phyloP scores from a whole-genome alignment of 257 asterid species.

The Gentiana straminea region DNA sequence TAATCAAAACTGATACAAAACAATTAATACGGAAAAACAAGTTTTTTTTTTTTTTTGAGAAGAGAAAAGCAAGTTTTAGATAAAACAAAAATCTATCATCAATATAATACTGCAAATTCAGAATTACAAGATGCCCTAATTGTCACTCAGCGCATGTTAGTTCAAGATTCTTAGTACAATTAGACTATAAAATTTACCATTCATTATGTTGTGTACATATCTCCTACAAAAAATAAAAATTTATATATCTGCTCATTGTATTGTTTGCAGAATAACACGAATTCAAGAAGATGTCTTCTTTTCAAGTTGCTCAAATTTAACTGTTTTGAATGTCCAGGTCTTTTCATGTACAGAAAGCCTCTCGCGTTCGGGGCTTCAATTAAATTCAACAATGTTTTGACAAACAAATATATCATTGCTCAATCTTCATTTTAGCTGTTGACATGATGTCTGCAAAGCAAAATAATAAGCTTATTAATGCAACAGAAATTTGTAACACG shows the following conservation, averaged over 20 bases:
- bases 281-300: not conserved
- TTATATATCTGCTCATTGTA: too few species aligned
- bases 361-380: slow-evolving; percentile 71
- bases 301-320: slow-evolving; percentile 5
- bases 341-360: slow-evolving; percentile 69
- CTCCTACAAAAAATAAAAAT: slow-evolving; percentile 13
- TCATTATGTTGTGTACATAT: slow-evolving; percentile 3
- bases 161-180: slow-evolving; percentile 14
- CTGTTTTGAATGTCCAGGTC: slow-evolving; percentile 9
- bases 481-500: not conserved
- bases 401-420: slow-evolving; percentile 28
- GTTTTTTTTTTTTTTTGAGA: too few species aligned
- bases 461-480: not conserved
- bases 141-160: slow-evolving; percentile 30
- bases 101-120: too few species aligned
- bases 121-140: too few species aligned
- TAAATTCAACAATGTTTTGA: slow-evolving; percentile 28
- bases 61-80: too few species aligned
- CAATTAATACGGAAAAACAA: too few species aligned
- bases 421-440: slow-evolving; percentile 52
- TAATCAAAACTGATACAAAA: too few species aligned
- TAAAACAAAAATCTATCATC: too few species aligned
- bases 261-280: too few species aligned
- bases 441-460: slow-evolving; percentile 37
- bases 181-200: slow-evolving; percentile 11